Conservation (phyloP, 2,329 filamentous ascomycete species). For the Colletotrichum graminicola region DNA sequence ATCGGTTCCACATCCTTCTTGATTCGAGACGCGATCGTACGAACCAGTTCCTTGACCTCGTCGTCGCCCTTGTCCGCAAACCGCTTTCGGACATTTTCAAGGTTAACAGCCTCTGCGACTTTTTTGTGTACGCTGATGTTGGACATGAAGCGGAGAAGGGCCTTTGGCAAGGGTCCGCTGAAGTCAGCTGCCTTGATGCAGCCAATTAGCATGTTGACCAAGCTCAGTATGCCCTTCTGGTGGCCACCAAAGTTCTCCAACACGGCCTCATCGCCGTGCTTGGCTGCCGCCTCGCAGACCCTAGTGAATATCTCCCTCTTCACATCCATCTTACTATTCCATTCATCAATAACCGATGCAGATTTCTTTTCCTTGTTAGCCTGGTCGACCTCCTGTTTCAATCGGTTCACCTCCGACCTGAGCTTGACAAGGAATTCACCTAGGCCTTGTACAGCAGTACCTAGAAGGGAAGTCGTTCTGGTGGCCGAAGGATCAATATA, state of each 20-base stretch:
- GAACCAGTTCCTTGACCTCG: conserved; percentile 71
- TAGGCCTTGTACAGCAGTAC: conserved; percentile 63
- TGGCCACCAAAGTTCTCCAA: conserved; percentile 70
- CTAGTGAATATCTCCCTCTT: conserved; percentile 63
- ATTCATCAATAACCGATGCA: conserved; percentile 51
- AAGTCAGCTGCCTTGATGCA: conserved; percentile 67
- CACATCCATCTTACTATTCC: conserved; percentile 57
- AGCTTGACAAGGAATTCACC: conserved; percentile 64
- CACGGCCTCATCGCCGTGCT: conserved; percentile 66
- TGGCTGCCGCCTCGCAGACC: conserved; percentile 66
- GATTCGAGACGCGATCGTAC: conserved; percentile 65
- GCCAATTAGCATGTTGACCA: conserved; percentile 67
- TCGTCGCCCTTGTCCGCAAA: conserved; percentile 75
- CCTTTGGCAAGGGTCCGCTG: conserved; percentile 65
- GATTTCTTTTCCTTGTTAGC: conserved; percentile 57
- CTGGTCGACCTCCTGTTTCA: conserved; percentile 60
- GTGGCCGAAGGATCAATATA: conserved; percentile 58
- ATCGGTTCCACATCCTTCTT: conserved; percentile 52
- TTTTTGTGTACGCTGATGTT: conserved; percentile 72
- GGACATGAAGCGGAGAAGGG: conserved; percentile 71
- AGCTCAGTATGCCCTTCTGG: conserved; percentile 66
- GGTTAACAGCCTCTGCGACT: conserved; percentile 73
- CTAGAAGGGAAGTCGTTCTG: conserved; percentile 56
- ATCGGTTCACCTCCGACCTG: conserved; percentile 60
- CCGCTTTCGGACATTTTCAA: conserved; percentile 73